Evolutionary conservation across 495 filamentous ascomycete species (phyloP), one percentile per base, ranked within the genome.

Genomic region (Cercophora sp.): DNA sequence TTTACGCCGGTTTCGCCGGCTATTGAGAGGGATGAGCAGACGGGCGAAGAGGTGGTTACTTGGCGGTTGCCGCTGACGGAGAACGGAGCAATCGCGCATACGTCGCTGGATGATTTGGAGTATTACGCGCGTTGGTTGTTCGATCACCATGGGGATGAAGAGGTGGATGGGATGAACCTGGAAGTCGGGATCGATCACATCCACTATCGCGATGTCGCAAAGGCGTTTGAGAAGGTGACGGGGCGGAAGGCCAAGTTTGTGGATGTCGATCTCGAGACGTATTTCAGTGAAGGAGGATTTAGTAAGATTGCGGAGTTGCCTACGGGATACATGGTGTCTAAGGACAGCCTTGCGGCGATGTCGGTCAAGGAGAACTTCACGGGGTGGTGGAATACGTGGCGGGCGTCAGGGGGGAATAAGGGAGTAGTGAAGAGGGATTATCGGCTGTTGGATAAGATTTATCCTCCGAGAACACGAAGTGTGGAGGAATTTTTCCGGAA

Each of bases 71-170:
- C 78, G 0, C 58, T 80, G n/a, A 45, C 42, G 15, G 26, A 31
- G 29, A 48, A 72, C 26, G 76, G 78, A 4, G 70, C 70, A 0
- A 61, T 82, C 0, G 59, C 71, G 24, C 71, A 73, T 43, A 69
- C 80, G 1, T 51, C 71, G 2, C 72, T 83, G 1, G 75, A 79
- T 19, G 81, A 84, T 60, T 72, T 70, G 58, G 80, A 69, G 1
- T 32, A 62, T 34, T 84, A 82, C 59, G 74, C 76, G 3, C 66
- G 70, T 15, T 84, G 79, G 79, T 67, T 81, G 4, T 81, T 83
- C 49, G 79, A 82, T 56, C 58, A 81, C 60, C 67, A 66, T 0
- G 61, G 71, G 10, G 58, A 66, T 0, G 62, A 73, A 8, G 57
- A 63, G 8, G 69, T 77, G 2, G 70, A 71, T 43, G 80, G 80